Conservation (phyloP, 306 rosid species). For the Vigna reflexopilosa region DNA sequence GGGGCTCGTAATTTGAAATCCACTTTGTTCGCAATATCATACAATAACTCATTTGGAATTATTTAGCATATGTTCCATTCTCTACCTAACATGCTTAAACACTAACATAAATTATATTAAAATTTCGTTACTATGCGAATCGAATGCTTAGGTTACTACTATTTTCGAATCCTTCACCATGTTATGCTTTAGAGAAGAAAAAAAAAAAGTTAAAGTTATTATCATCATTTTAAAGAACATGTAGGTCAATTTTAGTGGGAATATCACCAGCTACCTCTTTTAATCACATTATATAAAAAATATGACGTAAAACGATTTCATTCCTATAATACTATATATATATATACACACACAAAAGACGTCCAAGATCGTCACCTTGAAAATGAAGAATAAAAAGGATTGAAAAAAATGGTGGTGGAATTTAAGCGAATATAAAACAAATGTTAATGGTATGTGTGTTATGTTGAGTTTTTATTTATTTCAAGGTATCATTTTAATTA, state of each 20-base stretch:
- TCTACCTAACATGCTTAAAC: conserved; percentile 44
- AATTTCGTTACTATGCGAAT: conserved; percentile 23
- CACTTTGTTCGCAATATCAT: conserved; percentile 36
- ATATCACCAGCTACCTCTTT: neutral
- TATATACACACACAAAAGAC: too few relatives aligned
- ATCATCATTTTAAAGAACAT: neutral
- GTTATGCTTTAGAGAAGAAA: neutral
- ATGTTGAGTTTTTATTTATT: neutral
- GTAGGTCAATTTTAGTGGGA: conserved; percentile 1
- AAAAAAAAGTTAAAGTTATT: neutral
- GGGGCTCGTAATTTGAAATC: conserved; percentile 43
- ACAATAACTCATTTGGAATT: conserved; percentile 11
- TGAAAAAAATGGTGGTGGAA: too few relatives aligned
- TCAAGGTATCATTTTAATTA: neutral
- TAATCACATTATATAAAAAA: neutral
- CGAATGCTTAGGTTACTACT: conserved; percentile 27
- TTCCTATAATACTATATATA: neutral
- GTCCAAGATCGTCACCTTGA: neutral
- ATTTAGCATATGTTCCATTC: conserved; percentile 50
- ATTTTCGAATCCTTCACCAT: conserved; percentile 33
- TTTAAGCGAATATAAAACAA: too few relatives aligned
- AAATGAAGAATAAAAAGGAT: neutral
- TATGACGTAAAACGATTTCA: neutral
- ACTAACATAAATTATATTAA: neutral
- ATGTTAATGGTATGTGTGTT: too few relatives aligned